Percentiles rank a stretch among this genome's conserved stretches.
Evolutionary conservation across 176 grass and related monocot genomes (phyloP).

Genomic region (Rhipidocladum racemiflorum): DNA sequence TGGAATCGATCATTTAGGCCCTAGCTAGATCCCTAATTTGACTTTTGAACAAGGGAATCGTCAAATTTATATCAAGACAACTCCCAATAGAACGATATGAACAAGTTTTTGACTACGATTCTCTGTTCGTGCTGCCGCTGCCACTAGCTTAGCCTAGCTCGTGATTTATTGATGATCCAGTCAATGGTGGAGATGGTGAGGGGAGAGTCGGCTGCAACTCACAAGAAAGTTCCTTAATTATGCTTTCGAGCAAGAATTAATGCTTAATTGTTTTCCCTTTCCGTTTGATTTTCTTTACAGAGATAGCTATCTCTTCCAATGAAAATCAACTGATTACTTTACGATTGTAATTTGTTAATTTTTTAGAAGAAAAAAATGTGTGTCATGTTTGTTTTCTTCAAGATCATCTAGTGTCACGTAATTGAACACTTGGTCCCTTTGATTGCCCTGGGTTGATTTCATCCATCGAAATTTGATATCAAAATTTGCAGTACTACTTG

Average conservation of each 20-base stretch:
- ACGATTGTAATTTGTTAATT: background rate
- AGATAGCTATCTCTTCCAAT: background rate
- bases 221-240: constrained; percentile 25
- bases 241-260: background rate
- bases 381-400: background rate
- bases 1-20: background rate
- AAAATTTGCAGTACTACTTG: too few relatives aligned
- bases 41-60: background rate
- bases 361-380: background rate
- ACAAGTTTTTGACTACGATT: background rate
- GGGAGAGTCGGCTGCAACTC: background rate
- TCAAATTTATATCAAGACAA: background rate
- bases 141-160: background rate
- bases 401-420: background rate
- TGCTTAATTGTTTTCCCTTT: background rate
- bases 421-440: background rate
- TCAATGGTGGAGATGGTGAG: background rate
- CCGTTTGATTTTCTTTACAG: background rate
- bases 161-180: background rate
- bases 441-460: background rate
- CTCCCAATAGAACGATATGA: too few relatives aligned
- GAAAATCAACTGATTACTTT: background rate
- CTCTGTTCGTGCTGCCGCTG: background rate
- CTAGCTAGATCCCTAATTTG: background rate
- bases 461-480: background rate